These are phyloP conservation scores for Fomes fomentarius DNA, from an alignment of 1,284 basidiomycete genomes.

Conservation along the genomic window DNA sequence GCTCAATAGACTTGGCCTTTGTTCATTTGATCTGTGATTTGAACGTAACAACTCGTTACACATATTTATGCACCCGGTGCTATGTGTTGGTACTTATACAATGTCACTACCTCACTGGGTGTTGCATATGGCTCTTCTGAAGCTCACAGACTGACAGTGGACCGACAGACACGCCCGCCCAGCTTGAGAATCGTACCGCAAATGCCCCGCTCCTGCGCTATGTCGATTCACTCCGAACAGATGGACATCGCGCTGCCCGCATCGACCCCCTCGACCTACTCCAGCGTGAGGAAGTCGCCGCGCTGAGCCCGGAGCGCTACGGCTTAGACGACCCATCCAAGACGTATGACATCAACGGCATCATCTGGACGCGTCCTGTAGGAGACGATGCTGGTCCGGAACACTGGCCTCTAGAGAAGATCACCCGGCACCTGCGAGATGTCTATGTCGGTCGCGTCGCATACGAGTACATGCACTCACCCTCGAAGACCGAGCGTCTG, in stretches of 20 bases:
- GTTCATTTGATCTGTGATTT: too few species aligned
- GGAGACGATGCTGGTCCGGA: slow-evolving; percentile 48
- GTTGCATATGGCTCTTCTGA: neutral
- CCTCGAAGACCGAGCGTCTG: slow-evolving; percentile 75
- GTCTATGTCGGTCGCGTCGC: slow-evolving; percentile 85
- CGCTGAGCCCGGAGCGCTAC: slow-evolving; percentile 79
- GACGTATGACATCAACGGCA: slow-evolving; percentile 77
- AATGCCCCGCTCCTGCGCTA: slow-evolving; percentile 86
- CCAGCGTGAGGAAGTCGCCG: slow-evolving; percentile 82
- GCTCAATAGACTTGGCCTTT: too few species aligned
- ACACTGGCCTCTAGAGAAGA: slow-evolving; percentile 72
- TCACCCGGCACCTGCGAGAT: slow-evolving; percentile 67
- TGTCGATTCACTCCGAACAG: slow-evolving; percentile 82
- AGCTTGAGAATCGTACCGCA: slow-evolving; percentile 73
- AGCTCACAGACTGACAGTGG: neutral
- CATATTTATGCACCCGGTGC: too few species aligned
- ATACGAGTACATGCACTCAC: slow-evolving; percentile 90
- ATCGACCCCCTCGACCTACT: slow-evolving; percentile 89
- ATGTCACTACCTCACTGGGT: too few species aligned
- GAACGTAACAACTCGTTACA: too few species aligned
- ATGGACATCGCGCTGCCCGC: slow-evolving; percentile 79
- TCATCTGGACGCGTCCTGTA: slow-evolving; percentile 70
- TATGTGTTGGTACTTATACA: too few species aligned
- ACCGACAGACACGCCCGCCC: slow-evolving; percentile 65
- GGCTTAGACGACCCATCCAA: slow-evolving; percentile 59